These are phyloP conservation scores for Pinus albicaulis DNA, from an alignment of 75 land plant species.

Conservation along the genomic window DNA sequence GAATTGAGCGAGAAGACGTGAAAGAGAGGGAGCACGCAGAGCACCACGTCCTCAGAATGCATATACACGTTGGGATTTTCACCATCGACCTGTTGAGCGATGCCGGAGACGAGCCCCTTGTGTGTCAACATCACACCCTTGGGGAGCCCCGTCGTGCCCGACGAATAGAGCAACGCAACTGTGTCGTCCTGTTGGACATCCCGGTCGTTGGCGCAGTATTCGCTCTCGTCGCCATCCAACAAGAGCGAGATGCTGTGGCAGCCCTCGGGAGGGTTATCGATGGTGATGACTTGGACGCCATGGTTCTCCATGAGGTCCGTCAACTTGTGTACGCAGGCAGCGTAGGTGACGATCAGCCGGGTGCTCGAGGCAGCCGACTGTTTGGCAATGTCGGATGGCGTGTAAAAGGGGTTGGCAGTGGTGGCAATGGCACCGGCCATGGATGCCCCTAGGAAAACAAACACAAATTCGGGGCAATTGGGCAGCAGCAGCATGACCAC, in stretches of 20 bases:
- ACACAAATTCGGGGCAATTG: slow-evolving; percentile 79
- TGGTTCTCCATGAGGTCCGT: not conserved
- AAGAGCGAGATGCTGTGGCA: slow-evolving; percentile 49
- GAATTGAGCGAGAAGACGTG: slow-evolving; percentile 80
- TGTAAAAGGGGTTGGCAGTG: slow-evolving; percentile 95
- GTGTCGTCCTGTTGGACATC: slow-evolving; percentile 45
- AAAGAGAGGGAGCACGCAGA: slow-evolving; percentile 86
- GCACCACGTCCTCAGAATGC: slow-evolving; percentile 49
- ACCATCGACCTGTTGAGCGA: slow-evolving; percentile 94
- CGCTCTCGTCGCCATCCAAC: slow-evolving; percentile 26
- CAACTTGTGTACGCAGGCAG: slow-evolving; percentile 48
- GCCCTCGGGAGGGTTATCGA: slow-evolving; percentile 52
- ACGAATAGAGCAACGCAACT: slow-evolving; percentile 84
- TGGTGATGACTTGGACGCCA: slow-evolving; percentile 42
- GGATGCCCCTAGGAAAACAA: slow-evolving; percentile 67
- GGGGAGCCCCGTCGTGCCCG: slow-evolving; percentile 88
- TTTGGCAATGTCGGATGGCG: slow-evolving; percentile 68
- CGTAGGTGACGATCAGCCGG: slow-evolving; percentile 48
- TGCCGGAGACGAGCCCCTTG: slow-evolving; percentile 64
- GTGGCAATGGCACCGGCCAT: slow-evolving; percentile 83
- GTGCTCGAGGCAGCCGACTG: slow-evolving; percentile 70
- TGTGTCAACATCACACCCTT: slow-evolving; percentile 91
- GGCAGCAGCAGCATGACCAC: slow-evolving; percentile 89
- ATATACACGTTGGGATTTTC: slow-evolving; percentile 72
- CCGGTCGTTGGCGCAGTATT: slow-evolving; percentile 9